phyloP scores from a whole-genome alignment of 768 basidiomycete species.

The Auricularia auricula-judae region DNA sequence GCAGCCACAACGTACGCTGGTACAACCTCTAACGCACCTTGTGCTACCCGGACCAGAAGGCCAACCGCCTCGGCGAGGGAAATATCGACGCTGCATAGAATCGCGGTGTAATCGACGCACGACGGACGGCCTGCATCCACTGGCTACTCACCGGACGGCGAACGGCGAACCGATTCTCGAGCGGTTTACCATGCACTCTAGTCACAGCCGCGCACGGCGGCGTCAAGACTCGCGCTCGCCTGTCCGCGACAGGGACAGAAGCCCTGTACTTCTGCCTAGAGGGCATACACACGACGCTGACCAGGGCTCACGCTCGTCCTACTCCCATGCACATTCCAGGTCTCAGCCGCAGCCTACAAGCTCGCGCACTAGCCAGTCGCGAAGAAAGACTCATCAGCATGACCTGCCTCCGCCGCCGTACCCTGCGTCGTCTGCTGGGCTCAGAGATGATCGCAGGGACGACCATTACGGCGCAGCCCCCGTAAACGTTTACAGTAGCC shows the following conservation, averaged over 20 bases:
- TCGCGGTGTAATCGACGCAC: too few relatives aligned
- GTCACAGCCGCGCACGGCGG: not conserved
- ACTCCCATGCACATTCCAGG: not conserved
- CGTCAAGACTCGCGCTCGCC: not conserved
- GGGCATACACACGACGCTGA: not conserved
- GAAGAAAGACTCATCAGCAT: constrained; percentile 1
- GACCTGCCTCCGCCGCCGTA: not conserved
- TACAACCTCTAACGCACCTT: too few relatives aligned
- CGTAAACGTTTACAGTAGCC: constrained; percentile 42
- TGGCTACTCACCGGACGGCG: not conserved
- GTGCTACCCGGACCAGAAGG: too few relatives aligned
- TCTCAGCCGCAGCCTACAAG: not conserved
- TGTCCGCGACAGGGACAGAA: not conserved
- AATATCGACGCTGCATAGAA: too few relatives aligned
- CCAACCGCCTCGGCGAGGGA: too few relatives aligned
- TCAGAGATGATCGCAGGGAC: constrained; percentile 8
- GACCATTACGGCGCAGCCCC: constrained; percentile 27
- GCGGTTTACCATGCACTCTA: not conserved
- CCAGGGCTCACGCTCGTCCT: not conserved
- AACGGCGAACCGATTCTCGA: not conserved
- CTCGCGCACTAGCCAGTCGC: not conserved
- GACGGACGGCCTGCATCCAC: not conserved
- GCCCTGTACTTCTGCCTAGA: not conserved
- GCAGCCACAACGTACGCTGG: too few relatives aligned
- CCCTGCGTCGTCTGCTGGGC: not conserved